Evolutionary conservation across 139 green algal genomes (phyloP), one percentile per base, ranked within the genome.

Genomic region (Bryopsis sp.): DNA sequence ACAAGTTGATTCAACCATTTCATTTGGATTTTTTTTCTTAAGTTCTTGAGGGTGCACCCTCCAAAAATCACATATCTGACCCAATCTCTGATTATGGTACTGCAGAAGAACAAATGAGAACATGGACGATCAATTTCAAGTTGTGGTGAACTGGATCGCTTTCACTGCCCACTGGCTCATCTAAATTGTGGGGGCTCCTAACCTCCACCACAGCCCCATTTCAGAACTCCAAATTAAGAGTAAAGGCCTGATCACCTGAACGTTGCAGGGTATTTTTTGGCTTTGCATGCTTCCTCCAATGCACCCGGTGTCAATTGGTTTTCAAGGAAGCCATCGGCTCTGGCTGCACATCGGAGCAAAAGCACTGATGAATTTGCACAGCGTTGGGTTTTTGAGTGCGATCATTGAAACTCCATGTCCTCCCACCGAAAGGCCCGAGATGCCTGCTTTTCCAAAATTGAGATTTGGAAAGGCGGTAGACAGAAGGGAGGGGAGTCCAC

Each of bases 291-390:
- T 31, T 84, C 79, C 47, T 86, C 64, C 58, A 99, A 86, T 0
- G 61, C 72, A 62, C 88, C 83, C 1, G 88, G 87, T 29, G 81
- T 72, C 47, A 99, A 81, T 81, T 98, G 88, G 61, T 80, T 70
- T 47, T 86, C 48, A 39, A 95, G 76, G 72, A 96, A 97, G 28
- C 85, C 82, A 79, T 99, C 92, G 4, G 68, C 71, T 82, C 31
- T 94, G 90, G 82, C 97, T 92, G 75, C 76, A 89, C 70, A 99
- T 96, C 31, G 94, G 92, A 1, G 94, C 74, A 69, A 98, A 96
- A 1, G 92, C 94, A 31, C 76, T 90, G 19, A 97, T 77, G 4
- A 83, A 90, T 58, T 78, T 79, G 82, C 84, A 99, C 3, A 71
- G 7, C 2, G 29, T 61, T 1, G 88, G 80, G 76, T 97, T 95